Percentiles rank a stretch among this genome's conserved stretches.
These are phyloP conservation scores for Trebouxia sp. DNA, from an alignment of 139 green algal genomes.

Conservation along the genomic window DNA sequence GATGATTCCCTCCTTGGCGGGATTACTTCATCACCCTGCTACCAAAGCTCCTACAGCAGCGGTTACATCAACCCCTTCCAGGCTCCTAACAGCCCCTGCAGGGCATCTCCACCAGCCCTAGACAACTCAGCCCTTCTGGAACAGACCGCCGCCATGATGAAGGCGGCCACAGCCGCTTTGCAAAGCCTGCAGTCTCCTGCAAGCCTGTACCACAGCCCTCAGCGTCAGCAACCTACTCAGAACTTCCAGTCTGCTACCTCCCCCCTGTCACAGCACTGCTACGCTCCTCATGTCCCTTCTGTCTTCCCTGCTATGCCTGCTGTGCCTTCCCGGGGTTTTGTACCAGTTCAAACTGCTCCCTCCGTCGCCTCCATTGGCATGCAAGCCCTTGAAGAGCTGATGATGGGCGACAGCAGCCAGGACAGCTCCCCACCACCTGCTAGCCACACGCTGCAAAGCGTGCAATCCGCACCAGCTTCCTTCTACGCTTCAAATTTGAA, in stretches of 20 bases:
- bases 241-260: not conserved
- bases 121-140: slow-evolving; percentile 11
- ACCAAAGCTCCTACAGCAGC: not conserved
- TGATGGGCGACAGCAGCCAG: slow-evolving; percentile 24
- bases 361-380: slow-evolving; percentile 14
- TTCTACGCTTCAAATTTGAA: not conserved
- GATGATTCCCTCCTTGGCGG: not conserved
- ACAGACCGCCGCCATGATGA: slow-evolving; percentile 16
- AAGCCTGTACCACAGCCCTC: slow-evolving; percentile 10
- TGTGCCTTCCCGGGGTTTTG: not conserved
- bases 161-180: not conserved
- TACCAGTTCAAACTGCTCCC: slow-evolving; percentile 1
- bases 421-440: not conserved
- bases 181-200: slow-evolving; percentile 1
- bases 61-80: slow-evolving; percentile 23
- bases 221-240: not conserved
- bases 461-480: not conserved
- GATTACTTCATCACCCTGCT: slow-evolving; percentile 1
- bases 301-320: slow-evolving; percentile 11
- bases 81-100: not conserved
- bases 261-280: not conserved
- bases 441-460: not conserved
- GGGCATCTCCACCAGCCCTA: not conserved
- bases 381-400: slow-evolving; percentile 15
- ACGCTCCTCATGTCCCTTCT: not conserved